A percentile compares a stretch with the other conserved stretches of the same genome.
Evolutionary conservation across 1,139 yeast species (phyloP).

Genomic region (Blastobotrys illinoisensis): DNA sequence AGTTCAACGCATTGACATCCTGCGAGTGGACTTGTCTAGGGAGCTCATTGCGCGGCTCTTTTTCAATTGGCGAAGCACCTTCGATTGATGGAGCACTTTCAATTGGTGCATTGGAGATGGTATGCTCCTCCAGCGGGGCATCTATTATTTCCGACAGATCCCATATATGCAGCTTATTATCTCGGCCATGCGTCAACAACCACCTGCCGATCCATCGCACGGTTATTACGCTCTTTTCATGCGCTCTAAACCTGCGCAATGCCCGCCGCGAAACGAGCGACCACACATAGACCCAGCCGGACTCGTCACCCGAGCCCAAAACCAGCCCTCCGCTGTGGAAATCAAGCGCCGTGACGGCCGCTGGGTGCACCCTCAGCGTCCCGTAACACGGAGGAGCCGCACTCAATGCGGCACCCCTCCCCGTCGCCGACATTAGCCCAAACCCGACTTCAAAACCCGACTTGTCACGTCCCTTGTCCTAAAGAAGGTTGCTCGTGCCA

Average conservation of each 20-base stretch:
- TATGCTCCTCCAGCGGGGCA: slow-evolving; percentile 13
- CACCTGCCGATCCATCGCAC: slow-evolving; percentile 22
- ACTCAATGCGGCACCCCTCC: background rate
- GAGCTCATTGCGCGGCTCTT: slow-evolving; percentile 19
- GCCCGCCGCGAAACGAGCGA: slow-evolving; percentile 34
- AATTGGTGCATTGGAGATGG: too few species aligned
- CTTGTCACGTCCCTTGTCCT: background rate
- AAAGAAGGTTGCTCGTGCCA: background rate
- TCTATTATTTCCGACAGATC: slow-evolving; percentile 10
- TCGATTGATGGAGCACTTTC: too few species aligned
- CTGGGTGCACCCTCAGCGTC: slow-evolving; percentile 27
- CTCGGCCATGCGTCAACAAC: slow-evolving; percentile 38
- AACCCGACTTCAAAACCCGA: too few species aligned
- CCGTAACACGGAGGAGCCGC: background rate
- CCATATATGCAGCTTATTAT: slow-evolving; percentile 32
- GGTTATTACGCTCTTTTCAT: slow-evolving; percentile 28
- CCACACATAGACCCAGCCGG: slow-evolving; percentile 38
- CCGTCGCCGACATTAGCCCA: background rate
- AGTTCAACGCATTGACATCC: slow-evolving; percentile 38
- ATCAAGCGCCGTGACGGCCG: slow-evolving; percentile 24
- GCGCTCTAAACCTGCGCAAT: slow-evolving; percentile 33
- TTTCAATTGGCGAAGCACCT: too few species aligned
- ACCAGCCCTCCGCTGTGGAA: slow-evolving; percentile 17
- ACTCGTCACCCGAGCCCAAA: slow-evolving; percentile 34
- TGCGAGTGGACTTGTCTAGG: slow-evolving; percentile 35